These are phyloP conservation scores for Neurospora sp. DNA, from an alignment of 495 filamentous ascomycete species.

Conservation along the genomic window DNA sequence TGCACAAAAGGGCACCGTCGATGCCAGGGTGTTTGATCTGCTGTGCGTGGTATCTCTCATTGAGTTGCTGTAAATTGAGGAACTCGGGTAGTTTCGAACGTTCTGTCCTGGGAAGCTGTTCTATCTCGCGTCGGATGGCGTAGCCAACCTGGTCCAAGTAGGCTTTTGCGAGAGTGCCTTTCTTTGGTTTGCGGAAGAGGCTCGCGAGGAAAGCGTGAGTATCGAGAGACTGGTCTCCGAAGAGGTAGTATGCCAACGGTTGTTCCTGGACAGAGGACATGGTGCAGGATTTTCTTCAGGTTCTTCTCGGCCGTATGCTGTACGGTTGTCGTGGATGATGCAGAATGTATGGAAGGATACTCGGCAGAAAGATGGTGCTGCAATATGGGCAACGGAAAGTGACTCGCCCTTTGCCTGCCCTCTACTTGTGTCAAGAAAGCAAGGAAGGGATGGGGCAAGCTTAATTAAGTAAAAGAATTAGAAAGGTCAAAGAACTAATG, in stretches of 20 bases:
- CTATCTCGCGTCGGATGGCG: slow-evolving; percentile 54
- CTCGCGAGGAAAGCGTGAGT: slow-evolving; percentile 55
- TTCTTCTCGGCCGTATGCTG: neutral
- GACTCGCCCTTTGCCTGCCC: neutral
- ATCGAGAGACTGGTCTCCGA: slow-evolving; percentile 74
- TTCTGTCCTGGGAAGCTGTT: slow-evolving; percentile 47
- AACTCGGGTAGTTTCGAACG: slow-evolving; percentile 57
- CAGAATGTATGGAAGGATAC: neutral
- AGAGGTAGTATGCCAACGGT: slow-evolving; percentile 42
- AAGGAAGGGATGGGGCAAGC: neutral
- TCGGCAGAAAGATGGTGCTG: neutral
- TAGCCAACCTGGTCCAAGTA: slow-evolving; percentile 55
- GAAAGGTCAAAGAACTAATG: neutral
- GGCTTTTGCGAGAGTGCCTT: slow-evolving; percentile 51
- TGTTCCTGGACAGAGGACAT: neutral
- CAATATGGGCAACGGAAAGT: neutral
- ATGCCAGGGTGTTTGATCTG: slow-evolving; percentile 48
- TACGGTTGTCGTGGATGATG: neutral
- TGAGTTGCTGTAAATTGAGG: slow-evolving; percentile 56
- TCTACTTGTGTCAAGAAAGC: neutral
- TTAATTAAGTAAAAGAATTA: neutral
- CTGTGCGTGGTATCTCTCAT: slow-evolving; percentile 54
- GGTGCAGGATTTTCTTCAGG: neutral
- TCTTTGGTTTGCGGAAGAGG: slow-evolving; percentile 48
- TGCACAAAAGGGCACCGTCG: slow-evolving; percentile 58